These are phyloP conservation scores for Cenchrus purpureus DNA, from an alignment of 176 grass and related monocot genomes.

Conservation along the genomic window DNA sequence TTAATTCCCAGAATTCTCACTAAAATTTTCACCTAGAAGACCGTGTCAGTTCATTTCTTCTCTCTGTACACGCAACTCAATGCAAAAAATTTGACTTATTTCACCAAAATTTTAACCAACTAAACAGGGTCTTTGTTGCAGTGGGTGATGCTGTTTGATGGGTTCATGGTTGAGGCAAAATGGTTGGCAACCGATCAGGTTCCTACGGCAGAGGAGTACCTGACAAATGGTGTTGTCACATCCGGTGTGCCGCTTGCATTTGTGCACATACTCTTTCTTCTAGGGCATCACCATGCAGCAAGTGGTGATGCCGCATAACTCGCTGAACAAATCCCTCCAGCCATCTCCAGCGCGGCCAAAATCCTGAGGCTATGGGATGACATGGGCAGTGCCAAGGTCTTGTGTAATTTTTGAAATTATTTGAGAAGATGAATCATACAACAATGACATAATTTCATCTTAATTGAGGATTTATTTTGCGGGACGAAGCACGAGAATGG, in stretches of 20 bases:
- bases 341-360: conserved; percentile 42
- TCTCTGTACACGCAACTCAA: too few relatives aligned
- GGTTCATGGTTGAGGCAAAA: conserved; percentile 51
- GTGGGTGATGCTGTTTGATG: conserved; percentile 65
- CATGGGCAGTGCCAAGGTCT: conserved; percentile 62
- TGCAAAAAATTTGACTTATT: too few relatives aligned
- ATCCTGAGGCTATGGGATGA: conserved; percentile 73
- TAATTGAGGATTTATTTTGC: not conserved
- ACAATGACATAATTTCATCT: not conserved
- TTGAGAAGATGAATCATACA: not conserved
- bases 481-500: conserved; percentile 70
- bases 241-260: conserved; percentile 37
- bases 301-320: not conserved
- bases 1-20: too few relatives aligned
- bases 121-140: too few relatives aligned
- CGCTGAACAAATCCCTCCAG: not conserved
- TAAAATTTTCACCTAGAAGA: too few relatives aligned
- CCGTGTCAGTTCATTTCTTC: too few relatives aligned
- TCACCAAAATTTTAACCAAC: too few relatives aligned
- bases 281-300: conserved; percentile 39
- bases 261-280: conserved; percentile 31
- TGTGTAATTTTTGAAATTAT: not conserved
- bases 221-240: conserved; percentile 51
- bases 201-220: conserved; percentile 39
- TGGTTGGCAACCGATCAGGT: conserved; percentile 51